Conservation (phyloP, 352 stramenopile species). For the Phytopythium kandeliae region DNA sequence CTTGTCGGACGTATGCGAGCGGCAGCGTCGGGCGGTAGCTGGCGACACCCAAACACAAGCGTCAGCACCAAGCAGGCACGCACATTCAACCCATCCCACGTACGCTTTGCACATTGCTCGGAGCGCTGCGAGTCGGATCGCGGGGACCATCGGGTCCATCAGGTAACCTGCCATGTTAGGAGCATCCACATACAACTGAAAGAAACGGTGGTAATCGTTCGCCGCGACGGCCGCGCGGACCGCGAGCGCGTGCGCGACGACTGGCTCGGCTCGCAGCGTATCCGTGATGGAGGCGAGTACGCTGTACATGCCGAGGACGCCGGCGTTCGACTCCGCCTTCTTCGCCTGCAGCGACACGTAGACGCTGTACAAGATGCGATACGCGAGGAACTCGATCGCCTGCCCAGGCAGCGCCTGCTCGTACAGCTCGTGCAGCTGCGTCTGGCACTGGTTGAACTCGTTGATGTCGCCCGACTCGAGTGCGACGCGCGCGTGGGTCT, state of each 20-base stretch:
- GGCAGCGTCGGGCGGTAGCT: slow-evolving; percentile 74
- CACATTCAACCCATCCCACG: slow-evolving; percentile 11
- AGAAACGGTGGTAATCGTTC: slow-evolving; percentile 89
- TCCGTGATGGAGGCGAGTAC: slow-evolving; percentile 57
- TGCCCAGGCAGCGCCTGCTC: slow-evolving; percentile 69
- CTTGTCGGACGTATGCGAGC: slow-evolving; percentile 62
- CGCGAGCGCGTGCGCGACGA: slow-evolving; percentile 60
- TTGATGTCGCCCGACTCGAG: slow-evolving; percentile 95
- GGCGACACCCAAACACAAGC: slow-evolving; percentile 1
- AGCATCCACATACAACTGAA: slow-evolving; percentile 80
- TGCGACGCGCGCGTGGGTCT: slow-evolving; percentile 95
- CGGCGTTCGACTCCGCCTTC: slow-evolving; percentile 79
- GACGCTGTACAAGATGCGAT: slow-evolving; percentile 88
- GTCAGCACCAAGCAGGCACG: slow-evolving; percentile 9
- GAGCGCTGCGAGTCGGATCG: slow-evolving; percentile 75
- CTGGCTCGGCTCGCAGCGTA: slow-evolving; percentile 43
- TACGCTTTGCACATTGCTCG: slow-evolving; percentile 88
- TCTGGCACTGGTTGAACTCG: slow-evolving; percentile 95
- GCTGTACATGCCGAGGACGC: slow-evolving; percentile 82
- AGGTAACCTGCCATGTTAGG: slow-evolving; percentile 89
- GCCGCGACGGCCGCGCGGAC: slow-evolving; percentile 77
- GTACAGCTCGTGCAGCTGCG: slow-evolving; percentile 86
- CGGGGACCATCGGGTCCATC: slow-evolving; percentile 83
- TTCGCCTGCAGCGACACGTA: slow-evolving; percentile 87
- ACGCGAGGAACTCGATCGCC: slow-evolving; percentile 82